Conservation (phyloP, 2,329 filamentous ascomycete genomes). For the Penicillium sp. region DNA sequence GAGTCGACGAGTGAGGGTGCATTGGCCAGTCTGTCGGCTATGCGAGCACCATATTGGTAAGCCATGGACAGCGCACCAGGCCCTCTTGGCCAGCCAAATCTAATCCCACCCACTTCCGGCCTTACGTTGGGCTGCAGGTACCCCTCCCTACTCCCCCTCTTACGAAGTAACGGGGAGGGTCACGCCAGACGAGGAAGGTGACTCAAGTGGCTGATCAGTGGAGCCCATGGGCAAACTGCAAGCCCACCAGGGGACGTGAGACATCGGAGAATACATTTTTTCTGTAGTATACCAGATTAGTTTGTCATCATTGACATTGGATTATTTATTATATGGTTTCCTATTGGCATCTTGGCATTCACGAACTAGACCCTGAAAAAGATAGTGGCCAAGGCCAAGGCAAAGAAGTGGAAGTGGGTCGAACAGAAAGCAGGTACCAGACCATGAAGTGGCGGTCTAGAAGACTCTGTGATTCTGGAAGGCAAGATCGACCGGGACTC, state of each 20-base stretch:
- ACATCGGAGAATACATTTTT: conserved; percentile 9
- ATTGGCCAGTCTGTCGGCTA: conserved; percentile 46
- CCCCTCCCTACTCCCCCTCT: not conserved
- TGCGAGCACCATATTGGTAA: conserved; percentile 50
- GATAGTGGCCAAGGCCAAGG: not conserved
- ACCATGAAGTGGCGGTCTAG: not conserved
- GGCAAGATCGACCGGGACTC: not conserved
- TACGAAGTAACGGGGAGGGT: not conserved
- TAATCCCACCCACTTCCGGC: not conserved
- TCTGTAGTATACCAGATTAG: conserved; percentile 16
- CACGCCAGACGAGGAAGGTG: conserved; percentile 8
- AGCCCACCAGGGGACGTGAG: conserved; percentile 2
- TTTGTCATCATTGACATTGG: not conserved
- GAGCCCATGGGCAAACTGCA: not conserved
- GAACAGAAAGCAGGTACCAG: not conserved
- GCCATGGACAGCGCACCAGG: not conserved
- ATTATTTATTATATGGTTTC: not conserved
- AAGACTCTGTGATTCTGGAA: conserved; percentile 10
- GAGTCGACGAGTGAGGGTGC: conserved; percentile 44
- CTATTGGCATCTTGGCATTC: not conserved
- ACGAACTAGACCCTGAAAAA: no score
- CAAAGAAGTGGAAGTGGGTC: not conserved
- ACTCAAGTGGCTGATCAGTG: conserved; percentile 12
- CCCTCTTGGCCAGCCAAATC: not conserved
- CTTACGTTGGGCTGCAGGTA: conserved; percentile 5